Percentiles rank a stretch among this genome's conserved stretches.
phyloP scores from a whole-genome alignment of 1,284 basidiomycete genomes.

The Cutaneotrichosporon cutaneum region DNA sequence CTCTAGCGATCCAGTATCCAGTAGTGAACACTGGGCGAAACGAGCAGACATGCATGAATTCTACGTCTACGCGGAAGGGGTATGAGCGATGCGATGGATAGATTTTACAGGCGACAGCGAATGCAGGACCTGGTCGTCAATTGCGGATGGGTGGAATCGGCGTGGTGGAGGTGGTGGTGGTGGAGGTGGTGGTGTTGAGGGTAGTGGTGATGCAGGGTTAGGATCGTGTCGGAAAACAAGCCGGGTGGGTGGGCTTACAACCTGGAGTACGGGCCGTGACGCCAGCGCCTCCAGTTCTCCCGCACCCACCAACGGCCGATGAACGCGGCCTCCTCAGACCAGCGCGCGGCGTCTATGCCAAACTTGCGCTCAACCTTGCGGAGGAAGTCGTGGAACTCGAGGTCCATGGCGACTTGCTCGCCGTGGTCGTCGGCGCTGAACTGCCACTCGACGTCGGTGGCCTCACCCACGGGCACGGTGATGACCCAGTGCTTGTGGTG shows the following conservation, averaged over 20 bases:
- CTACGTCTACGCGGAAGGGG: neutral
- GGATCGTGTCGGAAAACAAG: neutral
- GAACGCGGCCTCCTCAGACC: slow-evolving; percentile 13
- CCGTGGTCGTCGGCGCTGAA: slow-evolving; percentile 1
- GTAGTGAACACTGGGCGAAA: neutral
- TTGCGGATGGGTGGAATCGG: neutral
- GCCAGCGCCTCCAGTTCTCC: slow-evolving; percentile 13
- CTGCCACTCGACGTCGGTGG: slow-evolving; percentile 4
- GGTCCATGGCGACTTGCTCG: neutral
- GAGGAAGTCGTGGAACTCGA: slow-evolving; percentile 10
- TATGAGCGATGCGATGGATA: neutral
- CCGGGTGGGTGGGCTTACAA: neutral
- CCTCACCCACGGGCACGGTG: slow-evolving; percentile 9
- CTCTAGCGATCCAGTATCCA: no score
- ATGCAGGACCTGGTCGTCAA: neutral
- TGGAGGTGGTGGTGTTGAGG: no score
- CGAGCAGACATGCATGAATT: neutral
- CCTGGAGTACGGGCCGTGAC: slow-evolving; percentile 4
- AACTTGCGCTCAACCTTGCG: neutral
- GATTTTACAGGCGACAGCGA: neutral
- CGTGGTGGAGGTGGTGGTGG: neutral
- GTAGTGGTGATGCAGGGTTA: slow-evolving; percentile 1
- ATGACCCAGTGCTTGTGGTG: slow-evolving; percentile 10
- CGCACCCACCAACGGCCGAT: slow-evolving; percentile 15
- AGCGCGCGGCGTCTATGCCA: slow-evolving; percentile 12